Conservation (phyloP, 2,329 filamentous ascomycete species). For the Scopulariopsis brevicaulis region DNA sequence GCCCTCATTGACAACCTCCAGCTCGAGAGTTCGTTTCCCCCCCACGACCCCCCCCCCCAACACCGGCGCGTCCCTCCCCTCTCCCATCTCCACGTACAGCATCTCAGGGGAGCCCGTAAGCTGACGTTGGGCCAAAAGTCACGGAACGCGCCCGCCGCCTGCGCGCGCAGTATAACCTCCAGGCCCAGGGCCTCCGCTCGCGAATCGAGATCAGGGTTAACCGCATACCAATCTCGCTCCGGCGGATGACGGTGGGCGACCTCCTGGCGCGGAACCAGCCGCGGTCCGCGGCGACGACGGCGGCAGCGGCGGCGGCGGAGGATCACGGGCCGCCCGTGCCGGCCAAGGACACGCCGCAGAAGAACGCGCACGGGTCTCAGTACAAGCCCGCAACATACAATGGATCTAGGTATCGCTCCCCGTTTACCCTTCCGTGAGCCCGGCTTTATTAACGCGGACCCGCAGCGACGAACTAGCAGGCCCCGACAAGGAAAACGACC, state of each 20-base stretch:
- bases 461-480: constrained; percentile 50
- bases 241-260: constrained; percentile 74
- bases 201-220: constrained; percentile 91
- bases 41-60: neutral
- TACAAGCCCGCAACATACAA: constrained; percentile 20
- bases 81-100: neutral
- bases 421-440: neutral
- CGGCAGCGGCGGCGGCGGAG: constrained; percentile 19
- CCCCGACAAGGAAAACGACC: constrained; percentile 69
- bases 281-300: constrained; percentile 17
- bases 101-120: neutral
- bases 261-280: constrained; percentile 42
- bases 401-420: constrained; percentile 36
- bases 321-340: constrained; percentile 33
- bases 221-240: constrained; percentile 70
- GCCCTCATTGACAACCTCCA: constrained; percentile 82
- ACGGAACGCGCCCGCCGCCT: constrained; percentile 80
- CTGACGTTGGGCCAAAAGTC: constrained; percentile 36
- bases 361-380: constrained; percentile 13
- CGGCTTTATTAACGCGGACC: neutral
- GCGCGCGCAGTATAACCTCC: constrained; percentile 77
- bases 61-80: too few species aligned
- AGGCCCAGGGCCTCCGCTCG: constrained; percentile 73
- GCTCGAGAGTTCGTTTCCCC: constrained; percentile 56
- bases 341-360: constrained; percentile 33